Evolutionary conservation across 352 stramenopile species (phyloP).

Genomic region (Globisporangium sylvaticum): DNA sequence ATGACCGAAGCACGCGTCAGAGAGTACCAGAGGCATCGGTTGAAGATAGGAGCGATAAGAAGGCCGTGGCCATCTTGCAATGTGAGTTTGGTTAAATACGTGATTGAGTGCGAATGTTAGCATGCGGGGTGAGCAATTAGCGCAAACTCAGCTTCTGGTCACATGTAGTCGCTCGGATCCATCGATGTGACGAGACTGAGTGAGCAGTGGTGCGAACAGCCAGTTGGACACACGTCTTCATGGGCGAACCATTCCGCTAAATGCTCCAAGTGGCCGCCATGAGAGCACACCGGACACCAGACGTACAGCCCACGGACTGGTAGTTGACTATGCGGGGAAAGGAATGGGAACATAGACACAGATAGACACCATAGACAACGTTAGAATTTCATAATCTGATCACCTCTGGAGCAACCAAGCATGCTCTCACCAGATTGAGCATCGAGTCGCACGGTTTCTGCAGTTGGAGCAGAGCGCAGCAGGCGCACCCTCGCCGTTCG

Average conservation of each 20-base stretch:
- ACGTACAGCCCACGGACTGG: constrained; percentile 87
- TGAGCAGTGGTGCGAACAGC: constrained; percentile 67
- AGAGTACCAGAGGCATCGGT: not conserved
- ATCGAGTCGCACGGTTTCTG: constrained; percentile 69
- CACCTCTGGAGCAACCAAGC: not conserved
- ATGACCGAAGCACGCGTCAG: too few species aligned
- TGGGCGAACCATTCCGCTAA: constrained; percentile 76
- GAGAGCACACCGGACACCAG: constrained; percentile 90
- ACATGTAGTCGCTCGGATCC: constrained; percentile 13
- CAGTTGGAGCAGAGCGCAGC: constrained; percentile 62
- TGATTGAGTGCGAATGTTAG: not conserved
- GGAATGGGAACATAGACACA: not conserved
- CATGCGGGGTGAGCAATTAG: not conserved
- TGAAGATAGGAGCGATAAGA: too few species aligned
- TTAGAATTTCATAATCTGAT: not conserved
- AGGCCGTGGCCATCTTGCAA: not conserved
- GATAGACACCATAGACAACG: constrained; percentile 6
- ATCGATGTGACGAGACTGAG: constrained; percentile 32
- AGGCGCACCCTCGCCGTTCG: constrained; percentile 22
- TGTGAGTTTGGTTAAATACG: not conserved
- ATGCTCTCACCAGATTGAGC: constrained; percentile 81
- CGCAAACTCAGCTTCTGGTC: not conserved
- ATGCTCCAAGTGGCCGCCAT: constrained; percentile 86
- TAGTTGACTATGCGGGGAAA: constrained; percentile 49
- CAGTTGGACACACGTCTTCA: constrained; percentile 68